Percentiles rank a stretch among this genome's conserved stretches.
Conservation (phyloP, 352 stramenopile species). For the Thalassiosira exigua region DNA sequence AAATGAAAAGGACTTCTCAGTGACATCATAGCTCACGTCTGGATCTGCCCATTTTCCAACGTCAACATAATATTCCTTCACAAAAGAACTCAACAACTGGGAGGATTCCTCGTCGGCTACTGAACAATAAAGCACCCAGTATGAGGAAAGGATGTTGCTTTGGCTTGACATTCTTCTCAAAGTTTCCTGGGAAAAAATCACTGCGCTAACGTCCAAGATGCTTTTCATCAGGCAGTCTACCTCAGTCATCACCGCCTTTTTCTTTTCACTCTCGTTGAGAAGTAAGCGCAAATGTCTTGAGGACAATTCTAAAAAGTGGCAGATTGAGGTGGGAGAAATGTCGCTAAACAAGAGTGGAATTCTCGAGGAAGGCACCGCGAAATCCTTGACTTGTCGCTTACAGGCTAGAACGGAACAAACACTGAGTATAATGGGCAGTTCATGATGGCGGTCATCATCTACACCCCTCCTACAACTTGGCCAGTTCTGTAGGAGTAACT, state of each 20-base stretch:
- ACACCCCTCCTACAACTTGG: not conserved
- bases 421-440: constrained; percentile 1
- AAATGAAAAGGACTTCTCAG: constrained; percentile 34
- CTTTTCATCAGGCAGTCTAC: constrained; percentile 40
- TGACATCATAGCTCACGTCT: not conserved
- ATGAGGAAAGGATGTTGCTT: constrained; percentile 9
- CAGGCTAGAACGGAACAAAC: constrained; percentile 27
- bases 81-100: constrained; percentile 36
- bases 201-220: constrained; percentile 31
- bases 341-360: constrained; percentile 3
- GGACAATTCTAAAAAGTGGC: constrained; percentile 36
- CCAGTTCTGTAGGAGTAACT: constrained; percentile 27
- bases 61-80: constrained; percentile 29
- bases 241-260: constrained; percentile 24
- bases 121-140: constrained; percentile 41
- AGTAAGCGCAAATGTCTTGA: constrained; percentile 36
- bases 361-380: not conserved
- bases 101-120: constrained; percentile 51
- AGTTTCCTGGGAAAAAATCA: not conserved
- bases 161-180: not conserved
- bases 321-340: constrained; percentile 13
- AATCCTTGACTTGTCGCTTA: constrained; percentile 14
- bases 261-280: constrained; percentile 26
- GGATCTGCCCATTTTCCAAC: constrained; percentile 12
- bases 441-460: not conserved